phyloP scores from a whole-genome alignment of 192 early-diverging fungal species.

The Entophlyctis luteolus region DNA sequence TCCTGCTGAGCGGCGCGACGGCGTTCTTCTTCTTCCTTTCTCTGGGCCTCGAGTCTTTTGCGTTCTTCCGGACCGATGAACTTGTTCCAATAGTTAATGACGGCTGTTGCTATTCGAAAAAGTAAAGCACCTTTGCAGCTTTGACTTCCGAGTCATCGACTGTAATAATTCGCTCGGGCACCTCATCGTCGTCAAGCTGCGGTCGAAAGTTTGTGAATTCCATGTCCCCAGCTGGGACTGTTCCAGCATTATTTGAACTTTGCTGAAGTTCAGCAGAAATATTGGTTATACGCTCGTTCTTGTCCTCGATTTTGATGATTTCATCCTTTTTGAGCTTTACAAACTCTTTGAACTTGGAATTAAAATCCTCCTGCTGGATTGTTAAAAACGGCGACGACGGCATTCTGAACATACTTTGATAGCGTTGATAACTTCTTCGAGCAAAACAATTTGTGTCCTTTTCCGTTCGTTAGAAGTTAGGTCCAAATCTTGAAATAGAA shows the following conservation, averaged over 20 bases:
- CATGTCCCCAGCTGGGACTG: conserved; percentile 27
- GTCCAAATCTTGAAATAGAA: conserved; percentile 48
- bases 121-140: conserved; percentile 47
- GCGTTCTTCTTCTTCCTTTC: conserved; percentile 48
- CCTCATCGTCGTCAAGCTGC: conserved; percentile 52
- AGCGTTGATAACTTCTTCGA: conserved; percentile 41
- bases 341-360: conserved; percentile 46
- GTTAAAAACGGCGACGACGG: neutral
- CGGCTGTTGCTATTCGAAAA: neutral
- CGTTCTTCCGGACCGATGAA: conserved; percentile 53
- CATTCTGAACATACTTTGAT: conserved; percentile 37
- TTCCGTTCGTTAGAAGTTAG: conserved; percentile 52
- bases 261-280: conserved; percentile 48
- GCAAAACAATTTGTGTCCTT: conserved; percentile 45
- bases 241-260: neutral
- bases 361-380: conserved; percentile 39
- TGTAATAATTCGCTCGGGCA: conserved; percentile 51
- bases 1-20: conserved; percentile 38
- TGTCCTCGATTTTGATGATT: conserved; percentile 57
- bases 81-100: conserved; percentile 14
- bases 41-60: conserved; percentile 35
- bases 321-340: conserved; percentile 48
- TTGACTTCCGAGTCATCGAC: conserved; percentile 53
- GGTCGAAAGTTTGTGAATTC: conserved; percentile 45
- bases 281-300: conserved; percentile 48